Conservation (phyloP, 352 stramenopile species). For the Pythium apleroticum region DNA sequence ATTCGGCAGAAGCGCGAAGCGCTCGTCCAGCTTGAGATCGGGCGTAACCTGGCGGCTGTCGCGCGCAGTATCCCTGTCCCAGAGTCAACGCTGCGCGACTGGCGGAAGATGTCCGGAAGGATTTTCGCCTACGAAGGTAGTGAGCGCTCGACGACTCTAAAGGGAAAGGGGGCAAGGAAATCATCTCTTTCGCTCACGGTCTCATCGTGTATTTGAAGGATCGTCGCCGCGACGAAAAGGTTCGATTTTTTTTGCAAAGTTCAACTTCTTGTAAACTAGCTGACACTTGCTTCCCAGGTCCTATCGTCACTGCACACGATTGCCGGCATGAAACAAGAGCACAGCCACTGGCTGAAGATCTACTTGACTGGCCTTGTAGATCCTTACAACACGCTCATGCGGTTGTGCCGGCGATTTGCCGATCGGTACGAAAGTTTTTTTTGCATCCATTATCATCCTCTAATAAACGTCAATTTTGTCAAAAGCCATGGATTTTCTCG, state of each 20-base stretch:
- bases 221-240: not conserved
- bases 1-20: slow-evolving; percentile 6
- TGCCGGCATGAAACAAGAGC: slow-evolving; percentile 9
- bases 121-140: not conserved
- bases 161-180: not conserved
- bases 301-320: slow-evolving; percentile 15
- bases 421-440: slow-evolving; percentile 12
- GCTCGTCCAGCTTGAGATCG: slow-evolving; percentile 1
- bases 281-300: not conserved
- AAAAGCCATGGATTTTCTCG: slow-evolving; percentile 6
- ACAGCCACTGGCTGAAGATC: not conserved
- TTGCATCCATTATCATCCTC: not conserved
- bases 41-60: not conserved
- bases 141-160: not conserved
- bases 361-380: slow-evolving; percentile 11
- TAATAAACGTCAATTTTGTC: not conserved
- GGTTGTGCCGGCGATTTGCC: slow-evolving; percentile 10
- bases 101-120: not conserved
- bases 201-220: not conserved
- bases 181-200: not conserved
- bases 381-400: slow-evolving; percentile 6
- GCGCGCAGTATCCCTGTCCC: slow-evolving; percentile 2
- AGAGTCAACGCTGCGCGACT: slow-evolving; percentile 5
- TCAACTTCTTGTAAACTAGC: not conserved
- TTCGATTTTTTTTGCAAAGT: not conserved